Conservation (phyloP, 2,329 filamentous ascomycete genomes). For the Meredithiella fracta region DNA sequence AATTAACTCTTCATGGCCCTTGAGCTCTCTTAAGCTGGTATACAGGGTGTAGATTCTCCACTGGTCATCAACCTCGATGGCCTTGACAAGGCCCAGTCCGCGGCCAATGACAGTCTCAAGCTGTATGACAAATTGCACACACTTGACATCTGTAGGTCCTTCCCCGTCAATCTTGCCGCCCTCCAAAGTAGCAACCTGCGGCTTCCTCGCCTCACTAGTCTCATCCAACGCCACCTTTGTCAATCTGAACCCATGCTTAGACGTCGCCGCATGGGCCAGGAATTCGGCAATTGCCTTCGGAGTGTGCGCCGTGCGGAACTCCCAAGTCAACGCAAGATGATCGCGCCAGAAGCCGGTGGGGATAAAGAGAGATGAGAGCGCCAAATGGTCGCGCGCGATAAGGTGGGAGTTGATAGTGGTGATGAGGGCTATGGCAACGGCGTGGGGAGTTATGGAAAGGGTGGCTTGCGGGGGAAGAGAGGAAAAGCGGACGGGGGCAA, state of each 20-base stretch:
- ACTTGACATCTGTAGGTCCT: conserved; percentile 26
- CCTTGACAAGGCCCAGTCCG: conserved; percentile 39
- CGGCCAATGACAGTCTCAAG: conserved; percentile 36
- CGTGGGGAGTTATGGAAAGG: conserved; percentile 18
- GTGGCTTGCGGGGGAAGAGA: not conserved
- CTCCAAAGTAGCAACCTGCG: conserved; percentile 32
- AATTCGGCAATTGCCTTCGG: conserved; percentile 25
- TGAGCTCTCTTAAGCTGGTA: conserved; percentile 39
- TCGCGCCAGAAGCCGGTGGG: conserved; percentile 40
- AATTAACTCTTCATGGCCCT: conserved; percentile 34
- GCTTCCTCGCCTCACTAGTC: conserved; percentile 26
- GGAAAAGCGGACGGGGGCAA: conserved; percentile 27
- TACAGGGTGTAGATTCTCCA: conserved; percentile 52
- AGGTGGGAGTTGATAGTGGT: conserved; percentile 27
- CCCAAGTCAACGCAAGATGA: conserved; percentile 40
- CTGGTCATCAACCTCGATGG: conserved; percentile 25
- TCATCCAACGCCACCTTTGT: conserved; percentile 29
- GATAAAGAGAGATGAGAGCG: conserved; percentile 25
- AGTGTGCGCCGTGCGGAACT: conserved; percentile 34
- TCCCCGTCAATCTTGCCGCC: conserved; percentile 17
- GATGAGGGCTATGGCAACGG: conserved; percentile 26
- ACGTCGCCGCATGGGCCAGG: conserved; percentile 20
- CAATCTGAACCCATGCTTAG: conserved; percentile 25
- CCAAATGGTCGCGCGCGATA: conserved; percentile 20
- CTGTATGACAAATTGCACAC: conserved; percentile 40